Conservation (phyloP, 495 filamentous ascomycete genomes). For the Lindgomyces ingoldianus region DNA sequence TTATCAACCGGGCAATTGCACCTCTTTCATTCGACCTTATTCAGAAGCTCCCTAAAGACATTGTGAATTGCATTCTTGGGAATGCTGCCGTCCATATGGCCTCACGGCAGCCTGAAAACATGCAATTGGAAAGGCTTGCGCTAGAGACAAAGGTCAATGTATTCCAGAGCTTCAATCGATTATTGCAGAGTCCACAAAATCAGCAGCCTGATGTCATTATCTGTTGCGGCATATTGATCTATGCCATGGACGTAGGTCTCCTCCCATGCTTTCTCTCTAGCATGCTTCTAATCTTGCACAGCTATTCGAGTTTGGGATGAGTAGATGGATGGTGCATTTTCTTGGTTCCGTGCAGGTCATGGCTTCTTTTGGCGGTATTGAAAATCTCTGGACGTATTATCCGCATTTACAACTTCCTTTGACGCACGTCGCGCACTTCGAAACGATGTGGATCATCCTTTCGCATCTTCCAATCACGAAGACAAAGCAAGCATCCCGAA, state of each 20-base stretch:
- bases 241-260: slow-evolving; percentile 28
- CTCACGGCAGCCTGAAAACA: slow-evolving; percentile 17
- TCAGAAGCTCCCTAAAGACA: slow-evolving; percentile 11
- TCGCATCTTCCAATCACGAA: slow-evolving; percentile 20
- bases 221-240: slow-evolving; percentile 11
- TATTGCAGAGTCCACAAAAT: slow-evolving; percentile 14
- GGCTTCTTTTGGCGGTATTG: slow-evolving; percentile 25
- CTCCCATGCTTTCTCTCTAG: neutral
- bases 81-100: slow-evolving; percentile 31
- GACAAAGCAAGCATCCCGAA: slow-evolving; percentile 15
- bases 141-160: slow-evolving; percentile 22
- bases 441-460: slow-evolving; percentile 24
- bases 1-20: slow-evolving; percentile 19
- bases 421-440: slow-evolving; percentile 16
- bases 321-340: slow-evolving; percentile 25
- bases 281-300: neutral
- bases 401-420: slow-evolving; percentile 22
- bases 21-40: slow-evolving; percentile 9
- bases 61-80: slow-evolving; percentile 24
- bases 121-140: slow-evolving; percentile 14
- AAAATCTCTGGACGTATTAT: slow-evolving; percentile 28
- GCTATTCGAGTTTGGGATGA: slow-evolving; percentile 28
- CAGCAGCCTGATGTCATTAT: slow-evolving; percentile 26
- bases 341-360: slow-evolving; percentile 26
- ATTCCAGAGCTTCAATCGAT: slow-evolving; percentile 25